A percentile compares a stretch with the other conserved stretches of the same genome.
Conservation (phyloP, 371 early-diverging fungal genomes). For the Chytridiales sp. region DNA sequence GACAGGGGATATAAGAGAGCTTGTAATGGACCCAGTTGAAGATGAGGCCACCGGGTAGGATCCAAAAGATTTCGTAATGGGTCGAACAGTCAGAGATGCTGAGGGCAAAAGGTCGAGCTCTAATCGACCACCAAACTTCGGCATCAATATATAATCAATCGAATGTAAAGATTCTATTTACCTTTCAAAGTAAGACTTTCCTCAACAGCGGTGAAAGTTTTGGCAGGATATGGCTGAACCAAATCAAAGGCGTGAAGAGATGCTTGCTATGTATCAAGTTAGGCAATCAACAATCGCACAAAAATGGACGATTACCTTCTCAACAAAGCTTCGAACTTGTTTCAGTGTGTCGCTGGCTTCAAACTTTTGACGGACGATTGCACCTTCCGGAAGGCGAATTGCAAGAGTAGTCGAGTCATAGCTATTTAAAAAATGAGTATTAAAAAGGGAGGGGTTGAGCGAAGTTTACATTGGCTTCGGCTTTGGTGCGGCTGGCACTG, state of each 20-base stretch:
- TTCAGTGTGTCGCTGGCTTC: background rate
- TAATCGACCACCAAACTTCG: too few species aligned
- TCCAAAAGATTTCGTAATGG: background rate
- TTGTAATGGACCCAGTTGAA: too few species aligned
- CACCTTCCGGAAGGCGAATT: conserved; percentile 12
- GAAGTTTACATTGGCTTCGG: background rate
- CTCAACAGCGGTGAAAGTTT: conserved; percentile 1
- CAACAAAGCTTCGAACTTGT: conserved; percentile 4
- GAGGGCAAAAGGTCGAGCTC: conserved; percentile 9
- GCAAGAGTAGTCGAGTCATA: conserved; percentile 10
- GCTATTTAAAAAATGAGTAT: background rate
- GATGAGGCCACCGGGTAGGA: background rate
- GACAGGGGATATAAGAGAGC: too few species aligned
- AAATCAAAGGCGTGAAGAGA: conserved; percentile 17
- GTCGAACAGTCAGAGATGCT: conserved; percentile 3
- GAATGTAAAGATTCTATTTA: background rate
- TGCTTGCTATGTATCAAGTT: background rate
- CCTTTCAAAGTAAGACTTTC: conserved; percentile 8
- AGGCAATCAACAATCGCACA: background rate
- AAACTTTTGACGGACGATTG: conserved; percentile 1
- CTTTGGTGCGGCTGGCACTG: background rate
- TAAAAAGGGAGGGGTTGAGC: too few species aligned
- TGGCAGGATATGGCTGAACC: conserved; percentile 8
- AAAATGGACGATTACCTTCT: background rate
- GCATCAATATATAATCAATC: too few species aligned